phyloP scores from a whole-genome alignment of 208 protist species.

The Herpetomonas tarakana region DNA sequence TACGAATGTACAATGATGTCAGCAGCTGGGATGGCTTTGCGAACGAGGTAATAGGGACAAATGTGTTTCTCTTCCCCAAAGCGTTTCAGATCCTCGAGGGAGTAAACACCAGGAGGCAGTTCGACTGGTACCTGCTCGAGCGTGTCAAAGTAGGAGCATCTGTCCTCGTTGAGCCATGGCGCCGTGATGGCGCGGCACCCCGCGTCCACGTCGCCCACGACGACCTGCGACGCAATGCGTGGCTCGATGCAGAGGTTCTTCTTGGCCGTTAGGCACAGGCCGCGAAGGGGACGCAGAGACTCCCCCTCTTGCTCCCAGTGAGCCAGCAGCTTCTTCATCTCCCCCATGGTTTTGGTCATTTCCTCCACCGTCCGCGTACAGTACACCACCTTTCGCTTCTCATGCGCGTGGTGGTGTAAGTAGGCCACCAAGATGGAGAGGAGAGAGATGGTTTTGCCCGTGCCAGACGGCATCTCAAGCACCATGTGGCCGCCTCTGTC shows the following conservation, averaged over 20 bases:
- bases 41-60: constrained; percentile 96
- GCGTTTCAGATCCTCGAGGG: constrained; percentile 94
- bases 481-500: constrained; percentile 95
- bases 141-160: constrained; percentile 82
- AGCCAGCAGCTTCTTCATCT: constrained; percentile 88
- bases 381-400: constrained; percentile 98
- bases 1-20: constrained; percentile 99
- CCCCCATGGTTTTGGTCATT: constrained; percentile 97
- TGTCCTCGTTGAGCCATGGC: constrained; percentile 79
- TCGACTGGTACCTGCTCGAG: constrained; percentile 52
- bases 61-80: constrained; percentile 88
- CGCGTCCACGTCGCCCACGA: constrained; percentile 92
- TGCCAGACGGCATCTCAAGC: constrained; percentile 99
- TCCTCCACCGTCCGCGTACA: constrained; percentile 99
- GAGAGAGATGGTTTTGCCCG: constrained; percentile 99
- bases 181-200: constrained; percentile 94
- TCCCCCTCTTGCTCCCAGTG: constrained; percentile 66
- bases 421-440: constrained; percentile 96
- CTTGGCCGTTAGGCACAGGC: constrained; percentile 86
- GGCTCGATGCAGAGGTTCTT: constrained; percentile 97
- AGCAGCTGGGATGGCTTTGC: constrained; percentile 85
- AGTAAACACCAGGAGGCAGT: constrained; percentile 95
- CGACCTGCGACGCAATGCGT: constrained; percentile 49
- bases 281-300: constrained; percentile 53
- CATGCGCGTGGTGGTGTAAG: constrained; percentile 88